Conservation (phyloP, 148 eudicot genomes). For the Vaccinium darrowii region DNA sequence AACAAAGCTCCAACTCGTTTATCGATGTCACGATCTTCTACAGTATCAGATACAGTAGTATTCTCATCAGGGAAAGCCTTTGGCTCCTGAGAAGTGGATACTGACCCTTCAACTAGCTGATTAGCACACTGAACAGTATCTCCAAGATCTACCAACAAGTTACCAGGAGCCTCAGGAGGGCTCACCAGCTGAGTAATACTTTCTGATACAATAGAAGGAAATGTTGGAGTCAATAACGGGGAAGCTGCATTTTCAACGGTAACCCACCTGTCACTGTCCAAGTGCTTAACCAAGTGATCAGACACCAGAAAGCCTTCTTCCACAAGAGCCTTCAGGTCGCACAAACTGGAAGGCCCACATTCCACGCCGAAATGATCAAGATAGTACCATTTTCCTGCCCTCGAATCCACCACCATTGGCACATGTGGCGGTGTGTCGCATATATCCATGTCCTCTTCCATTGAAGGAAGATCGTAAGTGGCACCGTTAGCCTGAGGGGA, state of each 20-base stretch:
- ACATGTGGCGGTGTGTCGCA: conserved; percentile 94
- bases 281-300: conserved; percentile 86
- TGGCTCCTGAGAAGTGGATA: conserved; percentile 23
- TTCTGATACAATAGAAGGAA: conserved; percentile 65
- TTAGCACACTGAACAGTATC: conserved; percentile 34
- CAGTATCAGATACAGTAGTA: conserved; percentile 18
- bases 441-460: conserved; percentile 99
- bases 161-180: conserved; percentile 90
- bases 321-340: conserved; percentile 67
- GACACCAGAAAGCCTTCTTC: conserved; percentile 75
- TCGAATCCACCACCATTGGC: conserved; percentile 43
- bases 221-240: conserved; percentile 59
- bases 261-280: conserved; percentile 88
- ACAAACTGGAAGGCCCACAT: conserved; percentile 78
- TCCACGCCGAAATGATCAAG: conserved; percentile 77
- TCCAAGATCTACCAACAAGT: conserved; percentile 59
- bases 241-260: conserved; percentile 97
- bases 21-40: conserved; percentile 61
- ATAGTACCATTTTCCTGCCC: conserved; percentile 79
- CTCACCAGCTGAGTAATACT: conserved; percentile 59
- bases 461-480: conserved; percentile 65
- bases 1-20: conserved; percentile 72
- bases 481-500: conserved; percentile 39
- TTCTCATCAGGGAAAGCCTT: conserved; percentile 26
- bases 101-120: conserved; percentile 32